Base-by-base conservation (phyloP, 352 stramenopile species). In the Pythium chondricola region DNA sequence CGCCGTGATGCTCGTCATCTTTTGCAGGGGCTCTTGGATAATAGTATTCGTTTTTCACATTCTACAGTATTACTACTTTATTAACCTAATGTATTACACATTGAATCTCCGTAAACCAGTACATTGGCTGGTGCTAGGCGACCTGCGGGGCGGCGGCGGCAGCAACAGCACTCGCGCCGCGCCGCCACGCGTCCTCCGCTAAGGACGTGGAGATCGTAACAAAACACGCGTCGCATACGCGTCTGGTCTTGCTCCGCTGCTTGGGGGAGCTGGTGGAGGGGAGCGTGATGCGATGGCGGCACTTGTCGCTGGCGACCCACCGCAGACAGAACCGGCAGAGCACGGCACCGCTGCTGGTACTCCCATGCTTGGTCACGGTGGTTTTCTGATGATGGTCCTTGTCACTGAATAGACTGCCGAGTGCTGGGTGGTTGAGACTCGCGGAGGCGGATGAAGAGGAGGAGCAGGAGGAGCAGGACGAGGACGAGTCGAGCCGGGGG, bases 401-500 rank as follows among this genome's bases (percentile, higher is more conserved):
- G 5, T 37, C 6, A 11, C 7, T 37, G 13, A 37, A n/a, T n/a
- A 37, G 13, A 37, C 10, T 37, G 13, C 4, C 31, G 6, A 11
- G 26, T 29, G 43, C 20, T 48, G 39, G 21, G 37, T 48, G 44
- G 35, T 14, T 37, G 31, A n/a, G 10, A 37, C 18, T 37, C 29
- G 8, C 13, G 36, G 36, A 42, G 14, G 36, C 36, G 8, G 36
- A 22, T 16, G 39, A 44, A 6, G 39, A 24, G n/a, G 41, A 48
- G 3, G 49, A 57, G 2, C 16, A 48, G 13, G 49, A 49, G 7
- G 38, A 56, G 22, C 18, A 48, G 0, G 40, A 44, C 41, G 49
- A 44, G 0, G 30, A 39, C 18, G 40, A 50, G 25, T 49, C 32
- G 6, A 43, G 17, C 18, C 49, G 39, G n/a, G 40, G 49, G 5